Evolutionary conservation across 371 early-diverging fungal genomes (phyloP).

Genomic region (Mucor indicus): DNA sequence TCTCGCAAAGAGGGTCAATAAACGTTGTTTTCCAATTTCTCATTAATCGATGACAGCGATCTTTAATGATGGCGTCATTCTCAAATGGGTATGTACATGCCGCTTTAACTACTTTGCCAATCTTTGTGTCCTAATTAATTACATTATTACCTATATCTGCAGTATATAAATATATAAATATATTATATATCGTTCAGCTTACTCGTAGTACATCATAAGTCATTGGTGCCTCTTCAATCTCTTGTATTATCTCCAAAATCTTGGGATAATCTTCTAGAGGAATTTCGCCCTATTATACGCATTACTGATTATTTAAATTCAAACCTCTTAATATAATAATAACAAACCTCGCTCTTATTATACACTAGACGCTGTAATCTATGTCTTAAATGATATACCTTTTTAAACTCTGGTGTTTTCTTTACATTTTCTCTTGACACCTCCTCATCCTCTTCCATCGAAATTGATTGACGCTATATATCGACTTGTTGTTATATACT

Average conservation of each 20-base stretch:
- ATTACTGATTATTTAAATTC: too few relatives aligned
- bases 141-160: background rate
- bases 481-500: background rate
- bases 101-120: slow-evolving; percentile 49
- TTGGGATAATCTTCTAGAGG: slow-evolving; percentile 42
- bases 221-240: slow-evolving; percentile 45
- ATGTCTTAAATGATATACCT: slow-evolving; percentile 41
- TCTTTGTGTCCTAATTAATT: slow-evolving; percentile 42
- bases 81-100: slow-evolving; percentile 39
- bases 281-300: slow-evolving; percentile 37
- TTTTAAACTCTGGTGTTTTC: slow-evolving; percentile 29
- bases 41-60: slow-evolving; percentile 41
- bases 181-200: slow-evolving; percentile 1
- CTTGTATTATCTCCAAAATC: slow-evolving; percentile 35
- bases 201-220: slow-evolving; percentile 45
- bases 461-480: slow-evolving; percentile 36
- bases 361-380: slow-evolving; percentile 45
- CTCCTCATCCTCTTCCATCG: slow-evolving; percentile 22
- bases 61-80: slow-evolving; percentile 28
- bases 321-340: too few relatives aligned
- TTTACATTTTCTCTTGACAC: slow-evolving; percentile 11
- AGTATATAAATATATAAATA: background rate
- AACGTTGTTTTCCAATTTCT: slow-evolving; percentile 34
- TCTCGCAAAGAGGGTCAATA: slow-evolving; percentile 19
- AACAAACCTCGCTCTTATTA: slow-evolving; percentile 45